Evolutionary conservation across 225 moss, liverwort and hornwort genomes (phyloP), one percentile per base, ranked within the genome.

Genomic region (Sphagnum contortum): DNA sequence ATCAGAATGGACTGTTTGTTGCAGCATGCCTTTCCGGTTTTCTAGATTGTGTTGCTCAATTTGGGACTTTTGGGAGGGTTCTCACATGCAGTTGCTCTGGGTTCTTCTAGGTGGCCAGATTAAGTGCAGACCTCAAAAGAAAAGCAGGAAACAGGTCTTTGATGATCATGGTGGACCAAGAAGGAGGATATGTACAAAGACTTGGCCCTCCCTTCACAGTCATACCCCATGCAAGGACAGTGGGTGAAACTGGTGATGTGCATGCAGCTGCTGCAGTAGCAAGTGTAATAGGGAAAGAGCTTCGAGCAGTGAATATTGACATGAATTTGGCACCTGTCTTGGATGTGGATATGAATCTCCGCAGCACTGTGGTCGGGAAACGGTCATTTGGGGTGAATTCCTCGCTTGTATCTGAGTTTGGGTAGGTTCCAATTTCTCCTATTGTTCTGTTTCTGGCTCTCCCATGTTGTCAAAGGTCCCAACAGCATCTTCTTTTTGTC

Each of bases 301-400:
- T 89, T 53, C 73, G 82, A 69, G 82, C 89, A 5, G 70, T 91
- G 2, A 73, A 88, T 51, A 80, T 91, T 12, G 91, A 91, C 56
- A 91, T 91, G 91, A 82, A 91, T 67, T 74, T 91, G 71, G 91
- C 91, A 47, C 91, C 89, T 49, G 87, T 91, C 12, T 70, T 91
- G 70, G 89, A 91, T 70, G 91, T 91, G 6, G 82, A 91, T 69
- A 80, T 79, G 4, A 84, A 82, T 61, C 64, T 77, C 8, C 68
- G 69, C 1, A 84, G 76, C 60, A 66, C 68, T 7, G 74, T 91
- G 14, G 82, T 87, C 71, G 80, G 79, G 51, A 67, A 67, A 46
- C 78, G 87, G 55, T 78, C 89, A 14, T 89, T 84, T 66, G 87
- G 75, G 4, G 74, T 63, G 9, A 69, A 71, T 49, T 72, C 82